These are phyloP conservation scores for Dioscorea dumetorum DNA, from an alignment of 106 monocot species.

Conservation along the genomic window DNA sequence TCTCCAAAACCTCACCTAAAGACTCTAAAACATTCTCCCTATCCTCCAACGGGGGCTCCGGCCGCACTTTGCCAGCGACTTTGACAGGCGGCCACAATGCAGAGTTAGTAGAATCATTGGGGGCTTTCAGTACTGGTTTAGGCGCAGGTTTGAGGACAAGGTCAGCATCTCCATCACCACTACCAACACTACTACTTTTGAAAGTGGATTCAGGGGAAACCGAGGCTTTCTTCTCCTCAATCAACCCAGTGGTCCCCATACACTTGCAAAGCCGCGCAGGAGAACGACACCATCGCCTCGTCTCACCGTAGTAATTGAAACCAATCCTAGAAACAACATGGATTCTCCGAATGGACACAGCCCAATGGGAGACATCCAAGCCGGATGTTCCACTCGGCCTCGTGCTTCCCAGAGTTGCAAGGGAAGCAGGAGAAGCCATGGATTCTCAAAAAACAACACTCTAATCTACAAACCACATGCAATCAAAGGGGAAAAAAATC, in stretches of 20 bases:
- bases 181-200: constrained; percentile 17
- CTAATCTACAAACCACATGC: not conserved
- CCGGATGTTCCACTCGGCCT: constrained; percentile 25
- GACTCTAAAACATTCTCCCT: constrained; percentile 71
- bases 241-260: constrained; percentile 53
- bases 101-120: constrained; percentile 12
- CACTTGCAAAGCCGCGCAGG: constrained; percentile 44
- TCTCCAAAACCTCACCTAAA: constrained; percentile 78
- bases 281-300: constrained; percentile 23
- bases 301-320: constrained; percentile 14
- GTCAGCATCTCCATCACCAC: constrained; percentile 29
- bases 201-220: constrained; percentile 50
- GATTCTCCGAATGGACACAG: constrained; percentile 28
- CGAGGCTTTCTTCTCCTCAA: constrained; percentile 51
- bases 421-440: constrained; percentile 84
- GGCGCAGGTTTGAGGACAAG: constrained; percentile 73
- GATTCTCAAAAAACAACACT: not conserved
- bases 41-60: constrained; percentile 23
- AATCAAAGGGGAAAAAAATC: constrained; percentile 6
- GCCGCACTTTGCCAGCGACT: constrained; percentile 9
- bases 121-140: constrained; percentile 43
- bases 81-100: constrained; percentile 10
- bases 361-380: constrained; percentile 26
- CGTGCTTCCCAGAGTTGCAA: constrained; percentile 61
- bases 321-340: constrained; percentile 51